Evolutionary conservation across 2,329 filamentous ascomycete genomes (phyloP), one percentile per base, ranked within the genome.

Genomic region (Aspergillus amoenus): DNA sequence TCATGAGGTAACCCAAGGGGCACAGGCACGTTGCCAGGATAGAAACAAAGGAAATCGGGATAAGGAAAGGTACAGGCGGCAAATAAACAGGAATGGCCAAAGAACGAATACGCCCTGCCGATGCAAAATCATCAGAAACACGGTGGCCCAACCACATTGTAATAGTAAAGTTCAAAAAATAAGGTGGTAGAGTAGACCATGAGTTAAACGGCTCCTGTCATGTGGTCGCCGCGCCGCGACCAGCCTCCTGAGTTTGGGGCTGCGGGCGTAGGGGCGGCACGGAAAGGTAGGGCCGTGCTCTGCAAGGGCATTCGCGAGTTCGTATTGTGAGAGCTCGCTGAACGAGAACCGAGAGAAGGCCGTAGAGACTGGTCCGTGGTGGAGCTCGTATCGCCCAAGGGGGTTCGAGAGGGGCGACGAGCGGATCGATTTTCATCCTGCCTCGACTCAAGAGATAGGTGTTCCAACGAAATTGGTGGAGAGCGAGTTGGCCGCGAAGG

Each of bases 241-340:
- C 67, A 70, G 30, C 59, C 65, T 45, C 65, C 65, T 7, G 76
- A 84, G n/a, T 85, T 81, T 18, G 87, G 81, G 48, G 84, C 85
- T 32, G 87, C 82, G 3, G 82, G 81, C 6, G 76, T 73, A 40
- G 86, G 84, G 30, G 82, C 86, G 44, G 83, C 80, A 46, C 88
- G 83, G 57, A 89, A 82, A 1, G 88, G 87, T 48, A 91, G 76
- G 37, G 81, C 83, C 55, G 88, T 87, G 3, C 82, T 84, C 50
- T 74, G 70, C 45, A 76, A 59, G 24, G 66, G 73, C 52, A 70
- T 70, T 54, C 67, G 69, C 24, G 67, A 70, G 52, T 69, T 71
- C 6, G 64, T 64, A 52, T 70, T 73, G 58, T 72, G 66, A 4
- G 72, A 73, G 62, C 75, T 77, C n/a, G 68, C 61, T 5, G 74